Conservation (phyloP, 768 basidiomycete species). For the Daedaleopsis sinensis region DNA sequence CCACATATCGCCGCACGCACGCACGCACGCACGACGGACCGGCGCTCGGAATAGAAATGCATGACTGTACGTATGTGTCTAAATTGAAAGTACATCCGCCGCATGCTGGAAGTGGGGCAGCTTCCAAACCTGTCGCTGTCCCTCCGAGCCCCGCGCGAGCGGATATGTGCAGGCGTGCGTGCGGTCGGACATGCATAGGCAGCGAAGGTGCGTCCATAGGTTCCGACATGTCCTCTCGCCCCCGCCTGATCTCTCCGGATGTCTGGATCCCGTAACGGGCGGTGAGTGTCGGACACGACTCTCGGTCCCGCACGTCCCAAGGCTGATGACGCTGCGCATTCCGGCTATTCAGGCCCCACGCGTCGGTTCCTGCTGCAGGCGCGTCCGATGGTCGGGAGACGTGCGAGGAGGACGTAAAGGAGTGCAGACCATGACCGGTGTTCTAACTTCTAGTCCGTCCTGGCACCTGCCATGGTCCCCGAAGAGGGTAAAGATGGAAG, state of each 20-base stretch:
- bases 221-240: no score
- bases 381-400: not conserved
- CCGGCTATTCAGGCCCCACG: not conserved
- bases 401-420: no score
- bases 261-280: no score
- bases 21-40: not conserved
- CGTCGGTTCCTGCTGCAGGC: not conserved
- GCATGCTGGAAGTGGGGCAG: not conserved
- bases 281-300: no score
- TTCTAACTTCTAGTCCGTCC: not conserved
- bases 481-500: not conserved
- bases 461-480: not conserved
- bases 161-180: no score
- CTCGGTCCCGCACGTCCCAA: no score
- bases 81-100: not conserved
- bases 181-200: no score
- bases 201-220: no score
- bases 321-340: not conserved
- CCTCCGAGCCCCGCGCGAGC: constrained; percentile 1
- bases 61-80: constrained; percentile 6
- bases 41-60: constrained; percentile 9
- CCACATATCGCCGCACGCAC: not conserved
- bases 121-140: not conserved
- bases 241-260: no score
- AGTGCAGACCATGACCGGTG: not conserved